Evolutionary conservation across 2,329 filamentous ascomycete species (phyloP).

Genomic region (Xylariaceae sp.): DNA sequence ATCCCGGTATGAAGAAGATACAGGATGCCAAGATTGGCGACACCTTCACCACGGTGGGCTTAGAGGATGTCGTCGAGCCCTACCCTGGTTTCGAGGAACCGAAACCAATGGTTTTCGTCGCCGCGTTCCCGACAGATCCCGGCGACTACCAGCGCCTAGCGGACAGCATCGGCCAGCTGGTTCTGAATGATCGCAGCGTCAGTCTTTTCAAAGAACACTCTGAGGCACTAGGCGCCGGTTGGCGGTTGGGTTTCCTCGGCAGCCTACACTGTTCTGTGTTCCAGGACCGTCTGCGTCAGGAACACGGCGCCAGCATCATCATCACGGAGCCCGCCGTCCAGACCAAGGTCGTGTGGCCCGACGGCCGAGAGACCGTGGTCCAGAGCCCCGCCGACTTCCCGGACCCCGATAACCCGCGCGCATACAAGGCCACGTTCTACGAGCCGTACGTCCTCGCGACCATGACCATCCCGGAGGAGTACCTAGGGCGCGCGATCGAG

Average conservation of each 20-base stretch:
- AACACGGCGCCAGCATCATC: conserved; percentile 93
- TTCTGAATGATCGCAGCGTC: conserved; percentile 93
- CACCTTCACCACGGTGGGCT: conserved; percentile 84
- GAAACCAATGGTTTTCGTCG: conserved; percentile 98
- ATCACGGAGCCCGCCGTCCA: conserved; percentile 96
- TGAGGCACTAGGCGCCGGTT: conserved; percentile 89
- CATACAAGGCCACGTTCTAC: conserved; percentile 48
- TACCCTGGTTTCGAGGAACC: conserved; percentile 95
- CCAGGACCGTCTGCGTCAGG: conserved; percentile 89
- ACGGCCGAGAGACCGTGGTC: conserved; percentile 78
- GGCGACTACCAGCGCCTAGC: conserved; percentile 83
- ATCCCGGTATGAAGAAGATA: conserved; percentile 96
- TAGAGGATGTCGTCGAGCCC: conserved; percentile 74
- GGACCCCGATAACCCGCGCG: conserved; percentile 57
- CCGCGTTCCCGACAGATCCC: conserved; percentile 92
- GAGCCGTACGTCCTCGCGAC: conserved; percentile 69
- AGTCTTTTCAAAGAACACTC: conserved; percentile 93
- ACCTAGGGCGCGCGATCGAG: conserved; percentile 91
- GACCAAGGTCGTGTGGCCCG: conserved; percentile 78
- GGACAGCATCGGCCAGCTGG: conserved; percentile 91
- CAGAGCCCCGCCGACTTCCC: conserved; percentile 90
- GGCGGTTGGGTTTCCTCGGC: conserved; percentile 92
- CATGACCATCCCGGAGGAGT: conserved; percentile 90
- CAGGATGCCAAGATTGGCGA: conserved; percentile 96
- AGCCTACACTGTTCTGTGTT: conserved; percentile 99